Evolutionary conservation across 2,329 filamentous ascomycete genomes (phyloP), one percentile per base, ranked within the genome.

Genomic region (Colletotrichum musae): DNA sequence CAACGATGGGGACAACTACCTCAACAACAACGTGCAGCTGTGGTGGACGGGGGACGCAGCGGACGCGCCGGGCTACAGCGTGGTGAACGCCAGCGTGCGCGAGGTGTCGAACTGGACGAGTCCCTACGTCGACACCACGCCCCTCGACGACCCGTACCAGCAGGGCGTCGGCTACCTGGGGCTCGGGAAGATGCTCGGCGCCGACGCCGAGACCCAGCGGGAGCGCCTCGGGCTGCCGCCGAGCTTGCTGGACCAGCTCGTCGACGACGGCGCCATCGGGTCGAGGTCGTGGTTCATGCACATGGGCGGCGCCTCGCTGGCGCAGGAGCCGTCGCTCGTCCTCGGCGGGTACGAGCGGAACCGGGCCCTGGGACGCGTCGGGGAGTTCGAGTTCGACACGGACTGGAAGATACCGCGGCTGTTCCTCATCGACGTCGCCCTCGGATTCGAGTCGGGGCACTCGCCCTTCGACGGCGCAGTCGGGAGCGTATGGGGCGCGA

Each of bases 1-100:
- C 9, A 15, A 43, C 41, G 36, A 39, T 4, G 36, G 36, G 16
- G 41, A 43, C 41, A 13, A 13, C 9, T 43, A 43, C 12, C 3
- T 13, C 9, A 43, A 43, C 41, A 13, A 43, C 12, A 12, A 15
- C 3, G 4, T 43, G 16, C 4, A 16, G 12, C 41, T 43, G 12
- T 3, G 5, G 41, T 43, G 41, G 41, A 13, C 41, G 41, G 41
- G 12, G 2, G 41, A 5, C 5, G 4, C 5, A 15, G 15, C 6
- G 7, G 15, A 43, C 10, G 15, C 4, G 5, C 3, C 9, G 2
- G 1, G 2, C 2, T 32, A 9, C 5, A 2, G 6, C 28, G 3
- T 5, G 41, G 41, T 43, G 13, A 43, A 43, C 41, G 16, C 16
- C 41, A 43, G 41, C 41, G 41, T 43, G 13, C 41, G 41, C 5